Conservation (phyloP, 2,329 filamentous ascomycete species). For the Emmonsia crescens region DNA sequence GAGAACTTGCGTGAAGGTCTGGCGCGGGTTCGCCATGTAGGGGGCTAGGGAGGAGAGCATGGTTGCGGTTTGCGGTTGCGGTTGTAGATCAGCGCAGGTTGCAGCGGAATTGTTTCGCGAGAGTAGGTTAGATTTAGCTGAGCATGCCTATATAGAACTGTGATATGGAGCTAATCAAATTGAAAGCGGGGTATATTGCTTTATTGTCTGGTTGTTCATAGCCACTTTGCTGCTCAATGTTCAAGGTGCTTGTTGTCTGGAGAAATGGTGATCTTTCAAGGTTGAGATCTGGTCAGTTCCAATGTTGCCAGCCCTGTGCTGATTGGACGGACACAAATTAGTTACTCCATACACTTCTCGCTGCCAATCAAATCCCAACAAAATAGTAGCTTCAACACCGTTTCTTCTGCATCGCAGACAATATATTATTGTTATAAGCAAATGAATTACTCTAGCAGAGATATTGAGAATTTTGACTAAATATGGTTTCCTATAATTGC, state of each 20-base stretch:
- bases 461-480: too few species aligned
- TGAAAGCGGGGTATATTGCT: neutral
- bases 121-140: neutral
- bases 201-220: neutral
- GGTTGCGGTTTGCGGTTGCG: conserved; percentile 33
- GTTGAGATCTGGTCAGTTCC: neutral
- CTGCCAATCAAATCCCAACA: neutral
- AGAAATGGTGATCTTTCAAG: neutral
- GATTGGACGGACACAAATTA: neutral
- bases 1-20: conserved; percentile 68
- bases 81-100: conserved; percentile 11
- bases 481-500: too few species aligned
- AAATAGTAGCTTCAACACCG: neutral
- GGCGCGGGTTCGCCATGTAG: conserved; percentile 57
- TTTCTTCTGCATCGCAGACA: too few species aligned
- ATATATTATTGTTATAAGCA: too few species aligned
- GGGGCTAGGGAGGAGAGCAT: conserved; percentile 59
- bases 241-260: neutral
- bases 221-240: neutral
- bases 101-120: neutral
- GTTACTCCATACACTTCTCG: too few species aligned
- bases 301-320: neutral
- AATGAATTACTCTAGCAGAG: too few species aligned
- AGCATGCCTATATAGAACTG: neutral
- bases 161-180: neutral